Conservation (phyloP, 2,329 filamentous ascomycete species). For the Geosmithia morbida region DNA sequence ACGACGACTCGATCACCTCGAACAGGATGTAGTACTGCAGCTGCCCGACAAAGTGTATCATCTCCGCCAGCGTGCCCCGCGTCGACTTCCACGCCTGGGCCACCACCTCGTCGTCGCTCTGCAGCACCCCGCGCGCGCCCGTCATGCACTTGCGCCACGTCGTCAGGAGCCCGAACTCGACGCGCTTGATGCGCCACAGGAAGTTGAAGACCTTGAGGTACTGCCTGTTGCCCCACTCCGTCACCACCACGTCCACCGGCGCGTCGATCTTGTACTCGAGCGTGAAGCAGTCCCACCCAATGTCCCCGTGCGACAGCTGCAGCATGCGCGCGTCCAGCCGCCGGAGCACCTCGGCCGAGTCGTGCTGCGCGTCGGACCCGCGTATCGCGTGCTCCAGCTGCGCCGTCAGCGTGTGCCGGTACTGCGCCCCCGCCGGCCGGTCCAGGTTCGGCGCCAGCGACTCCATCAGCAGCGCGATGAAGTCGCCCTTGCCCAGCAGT, state of each 20-base stretch:
- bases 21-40: conserved; percentile 98
- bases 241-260: conserved; percentile 92
- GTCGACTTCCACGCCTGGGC: conserved; percentile 80
- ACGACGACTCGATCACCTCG: conserved; percentile 93
- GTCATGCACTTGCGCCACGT: conserved; percentile 97
- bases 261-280: conserved; percentile 97
- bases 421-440: conserved; percentile 89
- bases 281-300: conserved; percentile 98
- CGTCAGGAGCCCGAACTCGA: conserved; percentile 82
- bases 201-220: conserved; percentile 99
- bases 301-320: conserved; percentile 89
- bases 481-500: conserved; percentile 87
- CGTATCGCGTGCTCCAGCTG: conserved; percentile 95
- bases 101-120: conserved; percentile 54
- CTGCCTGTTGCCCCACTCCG: conserved; percentile 86
- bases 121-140: conserved; percentile 78
- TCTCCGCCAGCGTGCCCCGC: conserved; percentile 79
- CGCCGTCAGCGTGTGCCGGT: conserved; percentile 91
- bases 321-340: conserved; percentile 96
- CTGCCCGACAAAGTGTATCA: conserved; percentile 97
- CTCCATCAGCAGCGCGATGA: conserved; percentile 94
- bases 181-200: conserved; percentile 92
- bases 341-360: conserved; percentile 79
- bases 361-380: conserved; percentile 92
- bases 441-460: conserved; percentile 86